phyloP scores from a whole-genome alignment of 805 yeast species.

The Candida coleopterorum region DNA sequence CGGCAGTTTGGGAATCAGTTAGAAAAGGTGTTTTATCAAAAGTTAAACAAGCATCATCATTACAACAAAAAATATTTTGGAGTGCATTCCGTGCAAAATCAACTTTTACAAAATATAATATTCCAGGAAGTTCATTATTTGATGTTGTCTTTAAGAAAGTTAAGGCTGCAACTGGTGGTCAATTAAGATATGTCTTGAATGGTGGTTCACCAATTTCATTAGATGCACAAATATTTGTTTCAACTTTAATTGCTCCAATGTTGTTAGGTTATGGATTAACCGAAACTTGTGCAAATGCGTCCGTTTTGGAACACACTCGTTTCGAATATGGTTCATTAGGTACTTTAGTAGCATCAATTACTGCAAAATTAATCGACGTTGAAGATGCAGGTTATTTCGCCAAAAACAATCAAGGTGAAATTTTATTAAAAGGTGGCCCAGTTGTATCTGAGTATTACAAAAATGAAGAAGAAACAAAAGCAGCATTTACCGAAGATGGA shows the following conservation, averaged over 20 bases:
- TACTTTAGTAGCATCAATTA: conserved; percentile 73
- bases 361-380: conserved; percentile 86
- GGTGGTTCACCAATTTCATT: conserved; percentile 90
- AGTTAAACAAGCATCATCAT: conserved; percentile 58
- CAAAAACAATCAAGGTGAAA: conserved; percentile 89
- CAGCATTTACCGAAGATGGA: conserved; percentile 72
- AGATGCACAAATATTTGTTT: conserved; percentile 77
- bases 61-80: conserved; percentile 85
- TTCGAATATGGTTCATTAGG: conserved; percentile 79
- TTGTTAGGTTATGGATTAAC: conserved; percentile 95
- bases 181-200: conserved; percentile 64
- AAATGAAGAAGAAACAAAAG: conserved; percentile 75
- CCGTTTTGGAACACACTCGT: conserved; percentile 58
- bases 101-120: conserved; percentile 54
- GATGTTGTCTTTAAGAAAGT: conserved; percentile 85
- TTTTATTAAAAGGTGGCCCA: conserved; percentile 70
- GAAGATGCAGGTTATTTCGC: conserved; percentile 89
- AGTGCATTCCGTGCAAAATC: conserved; percentile 71
- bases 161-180: conserved; percentile 93
- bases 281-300: conserved; percentile 88
- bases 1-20: conserved; percentile 96
- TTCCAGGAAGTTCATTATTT: conserved; percentile 70
- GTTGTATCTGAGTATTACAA: conserved; percentile 75
- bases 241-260: conserved; percentile 77
- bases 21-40: conserved; percentile 86